These are phyloP conservation scores for Calonectria henricotiae DNA, from an alignment of 2,329 filamentous ascomycete species.

Conservation along the genomic window DNA sequence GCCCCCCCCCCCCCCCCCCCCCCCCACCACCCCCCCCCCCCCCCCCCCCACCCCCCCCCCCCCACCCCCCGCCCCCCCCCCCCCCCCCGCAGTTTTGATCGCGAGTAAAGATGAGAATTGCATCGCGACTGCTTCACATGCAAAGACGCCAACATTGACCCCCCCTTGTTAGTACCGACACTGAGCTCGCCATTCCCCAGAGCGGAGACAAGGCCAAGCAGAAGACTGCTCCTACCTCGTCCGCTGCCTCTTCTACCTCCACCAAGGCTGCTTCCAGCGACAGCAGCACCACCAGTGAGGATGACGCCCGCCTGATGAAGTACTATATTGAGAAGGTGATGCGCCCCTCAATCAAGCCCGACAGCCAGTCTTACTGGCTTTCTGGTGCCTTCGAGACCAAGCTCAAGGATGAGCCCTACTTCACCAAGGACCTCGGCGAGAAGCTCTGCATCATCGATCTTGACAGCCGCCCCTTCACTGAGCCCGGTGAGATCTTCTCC, in stretches of 20 bases:
- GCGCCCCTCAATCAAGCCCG: constrained; percentile 53
- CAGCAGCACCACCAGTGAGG: background rate
- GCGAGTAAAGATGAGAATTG: background rate
- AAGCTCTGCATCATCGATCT: constrained; percentile 65
- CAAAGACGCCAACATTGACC: constrained; percentile 33
- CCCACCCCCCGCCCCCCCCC: too few species aligned
- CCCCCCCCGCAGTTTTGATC: background rate
- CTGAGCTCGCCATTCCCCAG: constrained; percentile 46
- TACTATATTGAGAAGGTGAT: constrained; percentile 57
- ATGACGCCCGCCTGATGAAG: constrained; percentile 51
- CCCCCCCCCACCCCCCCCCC: too few species aligned
- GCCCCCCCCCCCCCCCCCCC: background rate
- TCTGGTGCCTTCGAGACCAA: constrained; percentile 57
- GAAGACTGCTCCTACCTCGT: constrained; percentile 5
- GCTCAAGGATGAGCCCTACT: constrained; percentile 53
- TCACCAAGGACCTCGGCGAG: constrained; percentile 57
- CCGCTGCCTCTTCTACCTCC: background rate
- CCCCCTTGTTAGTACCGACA: constrained; percentile 42
- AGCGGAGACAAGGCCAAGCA: constrained; percentile 29
- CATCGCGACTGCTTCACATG: background rate
- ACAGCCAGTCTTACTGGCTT: constrained; percentile 51
- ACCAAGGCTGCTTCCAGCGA: constrained; percentile 1
- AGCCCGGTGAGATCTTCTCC: constrained; percentile 58
- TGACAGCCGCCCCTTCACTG: constrained; percentile 61
- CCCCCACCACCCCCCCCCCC: too few species aligned